Evolutionary conservation across 768 basidiomycete genomes (phyloP).

Genomic region (Serendipita sp.): DNA sequence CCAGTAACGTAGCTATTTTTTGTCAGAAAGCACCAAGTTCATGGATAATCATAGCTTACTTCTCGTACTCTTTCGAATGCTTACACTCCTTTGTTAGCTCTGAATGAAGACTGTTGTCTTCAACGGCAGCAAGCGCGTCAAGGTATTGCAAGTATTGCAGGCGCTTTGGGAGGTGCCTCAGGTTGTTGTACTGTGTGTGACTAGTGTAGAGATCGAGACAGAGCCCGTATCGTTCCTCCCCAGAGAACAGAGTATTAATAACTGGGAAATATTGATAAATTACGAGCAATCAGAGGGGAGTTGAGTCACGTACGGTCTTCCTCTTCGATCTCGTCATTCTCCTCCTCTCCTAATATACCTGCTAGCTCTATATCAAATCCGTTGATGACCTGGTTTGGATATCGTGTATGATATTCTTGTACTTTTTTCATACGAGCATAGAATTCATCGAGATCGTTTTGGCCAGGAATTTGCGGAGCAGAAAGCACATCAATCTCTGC

Average conservation of each 20-base stretch:
- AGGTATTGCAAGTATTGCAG: constrained; percentile 87
- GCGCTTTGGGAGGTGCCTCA: constrained; percentile 70
- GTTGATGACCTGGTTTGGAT: constrained; percentile 74
- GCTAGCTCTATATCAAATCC: constrained; percentile 74
- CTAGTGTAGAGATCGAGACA: constrained; percentile 85
- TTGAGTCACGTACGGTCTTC: constrained; percentile 62
- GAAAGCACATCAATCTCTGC: constrained; percentile 42
- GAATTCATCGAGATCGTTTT: constrained; percentile 78
- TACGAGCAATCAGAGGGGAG: neutral
- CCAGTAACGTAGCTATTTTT: constrained; percentile 57
- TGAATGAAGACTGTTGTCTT: constrained; percentile 41
- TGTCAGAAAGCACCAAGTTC: constrained; percentile 6
- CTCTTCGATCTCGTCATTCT: constrained; percentile 52
- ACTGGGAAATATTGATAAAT: constrained; percentile 25
- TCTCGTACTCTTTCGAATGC: constrained; percentile 59
- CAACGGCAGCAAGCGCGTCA: constrained; percentile 57
- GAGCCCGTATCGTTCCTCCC: constrained; percentile 88
- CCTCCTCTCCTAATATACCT: constrained; percentile 62
- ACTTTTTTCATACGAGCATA: constrained; percentile 91
- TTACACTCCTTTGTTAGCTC: constrained; percentile 56
- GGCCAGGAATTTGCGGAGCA: constrained; percentile 31
- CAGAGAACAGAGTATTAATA: constrained; percentile 76
- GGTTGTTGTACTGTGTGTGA: constrained; percentile 77
- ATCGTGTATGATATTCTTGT: constrained; percentile 90
- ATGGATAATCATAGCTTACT: constrained; percentile 28